Percentiles rank a stretch among this genome's conserved stretches.
Conservation (phyloP, 176 grass and related monocot species). For the Triticum turgidum region DNA sequence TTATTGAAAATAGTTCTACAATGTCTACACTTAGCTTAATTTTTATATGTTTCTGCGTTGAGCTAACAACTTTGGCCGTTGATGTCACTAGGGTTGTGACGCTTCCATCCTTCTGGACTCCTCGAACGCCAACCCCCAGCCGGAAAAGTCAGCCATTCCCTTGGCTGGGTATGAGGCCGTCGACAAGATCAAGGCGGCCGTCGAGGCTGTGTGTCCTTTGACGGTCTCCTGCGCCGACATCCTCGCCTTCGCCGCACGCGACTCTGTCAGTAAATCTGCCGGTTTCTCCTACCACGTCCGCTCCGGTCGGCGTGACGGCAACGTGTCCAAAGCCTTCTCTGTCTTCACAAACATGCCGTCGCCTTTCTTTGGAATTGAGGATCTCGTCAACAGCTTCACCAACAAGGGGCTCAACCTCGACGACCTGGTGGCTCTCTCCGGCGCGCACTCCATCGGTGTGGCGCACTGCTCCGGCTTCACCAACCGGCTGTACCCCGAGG, state of each 20-base stretch:
- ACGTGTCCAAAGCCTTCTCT: background rate
- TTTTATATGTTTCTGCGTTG: background rate
- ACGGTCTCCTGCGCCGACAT: slow-evolving; percentile 85
- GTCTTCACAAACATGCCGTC: background rate
- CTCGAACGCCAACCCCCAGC: background rate
- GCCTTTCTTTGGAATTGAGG: background rate
- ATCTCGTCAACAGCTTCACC: background rate
- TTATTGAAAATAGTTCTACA: background rate
- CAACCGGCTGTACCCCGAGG: background rate
- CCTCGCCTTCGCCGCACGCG: slow-evolving; percentile 55
- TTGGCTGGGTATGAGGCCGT: slow-evolving; percentile 37
- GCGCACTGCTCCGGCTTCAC: background rate
- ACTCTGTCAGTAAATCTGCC: slow-evolving; percentile 17
- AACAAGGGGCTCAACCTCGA: background rate
- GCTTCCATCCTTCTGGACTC: slow-evolving; percentile 43
- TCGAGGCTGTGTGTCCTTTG: slow-evolving; percentile 26
- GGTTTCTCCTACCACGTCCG: background rate
- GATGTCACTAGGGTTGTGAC: slow-evolving; percentile 35
- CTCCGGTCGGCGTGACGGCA: background rate
- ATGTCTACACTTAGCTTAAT: background rate
- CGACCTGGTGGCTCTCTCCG: background rate
- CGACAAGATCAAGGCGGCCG: slow-evolving; percentile 28
- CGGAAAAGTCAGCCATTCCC: slow-evolving; percentile 48
- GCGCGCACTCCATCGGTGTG: background rate
- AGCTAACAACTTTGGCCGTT: background rate